Evolutionary conservation across 768 basidiomycete genomes (phyloP).

Genomic region (Megacollybia marginata): DNA sequence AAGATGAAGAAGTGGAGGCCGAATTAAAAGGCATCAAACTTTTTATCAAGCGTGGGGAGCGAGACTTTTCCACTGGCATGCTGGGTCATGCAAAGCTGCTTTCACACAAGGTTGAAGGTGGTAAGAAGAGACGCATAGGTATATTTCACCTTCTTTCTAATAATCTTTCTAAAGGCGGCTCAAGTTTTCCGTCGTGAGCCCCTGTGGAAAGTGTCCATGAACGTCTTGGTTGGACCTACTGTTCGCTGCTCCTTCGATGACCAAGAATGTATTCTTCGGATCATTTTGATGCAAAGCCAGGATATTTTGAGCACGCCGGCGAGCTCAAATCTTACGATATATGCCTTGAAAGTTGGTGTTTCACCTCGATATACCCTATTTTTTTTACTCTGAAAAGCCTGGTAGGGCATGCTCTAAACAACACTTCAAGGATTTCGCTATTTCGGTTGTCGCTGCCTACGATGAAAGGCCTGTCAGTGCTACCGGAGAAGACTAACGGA

Average conservation of each 20-base stretch:
- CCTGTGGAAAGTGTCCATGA: slow-evolving; percentile 64
- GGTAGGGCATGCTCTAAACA: slow-evolving; percentile 41
- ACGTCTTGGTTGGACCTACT: slow-evolving; percentile 44
- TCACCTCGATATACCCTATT: neutral
- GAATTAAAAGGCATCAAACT: slow-evolving; percentile 59
- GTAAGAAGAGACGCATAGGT: slow-evolving; percentile 44
- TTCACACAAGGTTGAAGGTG: slow-evolving; percentile 28
- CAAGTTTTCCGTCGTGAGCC: slow-evolving; percentile 68
- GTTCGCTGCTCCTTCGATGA: slow-evolving; percentile 53
- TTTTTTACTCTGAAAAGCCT: slow-evolving; percentile 21
- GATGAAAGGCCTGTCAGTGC: neutral
- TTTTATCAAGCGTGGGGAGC: slow-evolving; percentile 49
- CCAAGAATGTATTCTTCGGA: slow-evolving; percentile 46
- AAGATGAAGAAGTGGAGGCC: slow-evolving; percentile 47
- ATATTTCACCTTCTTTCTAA: neutral
- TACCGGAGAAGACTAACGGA: too few species aligned
- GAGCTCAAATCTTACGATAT: slow-evolving; percentile 43
- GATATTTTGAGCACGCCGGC: slow-evolving; percentile 11
- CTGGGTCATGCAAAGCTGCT: slow-evolving; percentile 56
- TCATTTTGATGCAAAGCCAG: slow-evolving; percentile 32
- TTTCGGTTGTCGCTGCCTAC: slow-evolving; percentile 28
- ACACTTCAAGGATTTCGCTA: slow-evolving; percentile 48
- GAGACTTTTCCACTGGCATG: slow-evolving; percentile 53
- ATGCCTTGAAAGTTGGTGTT: slow-evolving; percentile 52
- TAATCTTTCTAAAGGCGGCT: slow-evolving; percentile 10